Conservation (phyloP, 2,329 filamentous ascomycete genomes). For the Cladophialophora chaetospira region DNA sequence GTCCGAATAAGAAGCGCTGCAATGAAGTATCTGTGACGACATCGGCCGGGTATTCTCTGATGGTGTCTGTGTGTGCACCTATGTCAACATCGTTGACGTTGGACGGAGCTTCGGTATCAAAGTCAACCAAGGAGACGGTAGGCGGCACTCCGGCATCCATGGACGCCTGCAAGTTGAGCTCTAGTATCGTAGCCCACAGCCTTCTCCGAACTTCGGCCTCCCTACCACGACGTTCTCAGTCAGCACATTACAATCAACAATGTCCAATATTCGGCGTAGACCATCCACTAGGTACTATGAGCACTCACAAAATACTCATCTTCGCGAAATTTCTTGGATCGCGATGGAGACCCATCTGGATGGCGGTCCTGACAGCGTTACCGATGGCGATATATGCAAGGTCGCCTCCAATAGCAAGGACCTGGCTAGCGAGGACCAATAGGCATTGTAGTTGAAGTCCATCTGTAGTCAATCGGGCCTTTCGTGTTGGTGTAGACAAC, state of each 20-base stretch:
- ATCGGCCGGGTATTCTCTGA: no score
- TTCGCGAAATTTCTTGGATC: constrained; percentile 34
- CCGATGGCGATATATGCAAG: constrained; percentile 41
- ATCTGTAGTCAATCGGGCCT: constrained; percentile 35
- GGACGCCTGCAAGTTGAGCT: constrained; percentile 38
- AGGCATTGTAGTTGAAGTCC: constrained; percentile 42
- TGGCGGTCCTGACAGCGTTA: constrained; percentile 34
- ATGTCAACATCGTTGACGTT: constrained; percentile 43
- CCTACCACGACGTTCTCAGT: no score
- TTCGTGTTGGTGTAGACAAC: constrained; percentile 40
- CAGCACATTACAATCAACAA: no score
- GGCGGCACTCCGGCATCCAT: constrained; percentile 38
- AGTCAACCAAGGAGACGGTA: constrained; percentile 37
- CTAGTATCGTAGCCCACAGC: constrained; percentile 42
- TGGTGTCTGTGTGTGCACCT: no score
- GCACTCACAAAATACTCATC: constrained; percentile 23
- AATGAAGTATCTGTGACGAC: constrained; percentile 34
- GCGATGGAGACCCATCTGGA: constrained; percentile 39
- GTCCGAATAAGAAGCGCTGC: constrained; percentile 32
- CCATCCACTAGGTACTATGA: no score
- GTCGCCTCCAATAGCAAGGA: constrained; percentile 38
- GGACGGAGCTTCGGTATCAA: constrained; percentile 39
- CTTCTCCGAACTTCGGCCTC: constrained; percentile 36
- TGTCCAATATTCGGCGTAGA: no score
- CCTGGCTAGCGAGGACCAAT: constrained; percentile 39